These are phyloP conservation scores for Euclidium syriacum DNA, from an alignment of 345 rosid species.

Conservation along the genomic window DNA sequence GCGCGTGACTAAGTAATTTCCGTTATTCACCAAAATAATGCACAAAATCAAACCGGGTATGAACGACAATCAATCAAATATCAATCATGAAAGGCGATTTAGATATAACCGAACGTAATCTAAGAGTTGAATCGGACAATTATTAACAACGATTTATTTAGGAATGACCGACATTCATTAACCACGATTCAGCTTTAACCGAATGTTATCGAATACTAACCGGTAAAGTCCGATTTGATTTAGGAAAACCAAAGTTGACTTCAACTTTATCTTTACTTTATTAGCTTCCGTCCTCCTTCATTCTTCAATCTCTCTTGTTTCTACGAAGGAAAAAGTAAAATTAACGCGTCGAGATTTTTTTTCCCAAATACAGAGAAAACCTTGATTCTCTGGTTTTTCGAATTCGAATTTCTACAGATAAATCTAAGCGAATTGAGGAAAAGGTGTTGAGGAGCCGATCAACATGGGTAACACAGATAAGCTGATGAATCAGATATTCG, in stretches of 20 bases:
- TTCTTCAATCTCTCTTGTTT: conserved; percentile 1
- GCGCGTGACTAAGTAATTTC: conserved; percentile 4
- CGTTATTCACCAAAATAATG: background rate
- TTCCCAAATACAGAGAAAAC: conserved; percentile 15
- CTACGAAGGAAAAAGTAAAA: background rate
- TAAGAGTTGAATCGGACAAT: background rate
- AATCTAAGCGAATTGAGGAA: background rate
- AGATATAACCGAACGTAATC: background rate
- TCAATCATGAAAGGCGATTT: background rate
- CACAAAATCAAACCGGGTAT: conserved; percentile 2
- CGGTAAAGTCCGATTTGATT: background rate
- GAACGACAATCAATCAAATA: conserved; percentile 3
- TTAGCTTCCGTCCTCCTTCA: background rate
- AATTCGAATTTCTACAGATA: background rate
- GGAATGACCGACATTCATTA: background rate
- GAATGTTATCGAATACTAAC: background rate
- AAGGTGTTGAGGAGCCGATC: background rate
- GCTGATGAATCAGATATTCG: conserved; percentile 92
- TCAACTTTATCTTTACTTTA: background rate
- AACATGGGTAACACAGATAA: conserved; percentile 90
- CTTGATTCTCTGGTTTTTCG: conserved; percentile 5
- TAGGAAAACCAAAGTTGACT: conserved; percentile 16
- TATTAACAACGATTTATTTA: background rate
- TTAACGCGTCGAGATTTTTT: conserved; percentile 20
- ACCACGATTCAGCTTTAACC: background rate